These are phyloP conservation scores for Hypoxylon sp. DNA, from an alignment of 2,329 filamentous ascomycete genomes.

Conservation along the genomic window DNA sequence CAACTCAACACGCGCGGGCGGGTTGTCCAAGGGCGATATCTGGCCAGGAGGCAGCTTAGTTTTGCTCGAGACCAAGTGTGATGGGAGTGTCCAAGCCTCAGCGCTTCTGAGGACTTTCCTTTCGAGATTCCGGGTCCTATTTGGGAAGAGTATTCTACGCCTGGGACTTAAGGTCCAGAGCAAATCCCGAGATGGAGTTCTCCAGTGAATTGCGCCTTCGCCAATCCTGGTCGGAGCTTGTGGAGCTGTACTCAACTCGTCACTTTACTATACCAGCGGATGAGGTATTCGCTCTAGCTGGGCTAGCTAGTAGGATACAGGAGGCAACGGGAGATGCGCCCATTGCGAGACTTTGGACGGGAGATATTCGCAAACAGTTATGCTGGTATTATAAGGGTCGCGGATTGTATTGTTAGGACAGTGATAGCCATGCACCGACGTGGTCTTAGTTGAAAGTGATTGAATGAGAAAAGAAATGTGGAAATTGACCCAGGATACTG, in stretches of 20 bases:
- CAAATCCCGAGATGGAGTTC: not conserved
- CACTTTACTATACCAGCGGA: not conserved
- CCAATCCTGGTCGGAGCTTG: not conserved
- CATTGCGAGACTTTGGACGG: not conserved
- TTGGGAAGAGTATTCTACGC: not conserved
- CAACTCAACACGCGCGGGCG: not conserved
- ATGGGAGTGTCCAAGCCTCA: not conserved
- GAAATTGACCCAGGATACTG: not conserved
- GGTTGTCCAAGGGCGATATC: not conserved
- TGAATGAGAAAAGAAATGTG: not conserved
- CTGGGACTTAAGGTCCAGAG: not conserved
- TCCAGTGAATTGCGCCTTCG: not conserved
- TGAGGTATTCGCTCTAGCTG: not conserved
- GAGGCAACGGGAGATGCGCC: not conserved
- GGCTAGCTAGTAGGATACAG: not conserved
- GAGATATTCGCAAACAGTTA: not conserved
- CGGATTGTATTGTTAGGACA: not conserved
- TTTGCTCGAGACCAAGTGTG: not conserved
- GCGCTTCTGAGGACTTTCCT: not conserved
- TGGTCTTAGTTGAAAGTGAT: conserved; percentile 1
- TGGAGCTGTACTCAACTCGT: not conserved
- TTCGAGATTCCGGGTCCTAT: not conserved
- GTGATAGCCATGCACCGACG: not conserved
- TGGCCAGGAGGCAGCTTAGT: not conserved
- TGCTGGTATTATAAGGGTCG: not conserved